Evolutionary conservation across 371 early-diverging fungal species (phyloP), one percentile per base, ranked within the genome.

Genomic region (Basidiobolus meristosporus): DNA sequence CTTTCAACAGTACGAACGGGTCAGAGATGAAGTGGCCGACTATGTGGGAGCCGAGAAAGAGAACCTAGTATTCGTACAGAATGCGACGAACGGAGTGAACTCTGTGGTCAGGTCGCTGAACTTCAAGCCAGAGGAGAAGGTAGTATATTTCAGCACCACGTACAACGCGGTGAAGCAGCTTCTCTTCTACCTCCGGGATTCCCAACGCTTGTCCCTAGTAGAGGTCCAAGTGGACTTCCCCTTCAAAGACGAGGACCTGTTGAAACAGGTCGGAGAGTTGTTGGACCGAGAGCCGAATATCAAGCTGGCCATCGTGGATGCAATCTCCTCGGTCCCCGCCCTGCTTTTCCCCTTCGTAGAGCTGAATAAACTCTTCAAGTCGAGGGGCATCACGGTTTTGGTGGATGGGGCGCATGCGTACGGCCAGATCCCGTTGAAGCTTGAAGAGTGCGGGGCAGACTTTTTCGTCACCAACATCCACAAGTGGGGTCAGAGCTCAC

Each of bases 371-470:
- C 43, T 73, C 20, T 45, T 76, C 5, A 45, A 52, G 14, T 53
- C 63, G 18, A 46, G 69, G 31, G 56, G 56, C 7, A 69, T 79
- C 36, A 43, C 68, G 20, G 63, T 68, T 11, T 44, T 79, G 38
- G 53, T 82, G 2, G 83, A 80, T 47, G 83, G 73, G 19, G 81
- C 81, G 0, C 81, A 82, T 44, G 60, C 67, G 2, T 60, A 77
- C 18, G 79, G 80, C 9, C 79, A 79, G 45, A 62, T 80, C 9
- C 67, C 65, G 4, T 41, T 82, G 15, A 45, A 77, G 42, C 38
- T 82, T 18, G 48, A 52, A 16, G 54, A 45, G 14, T 30, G 59
- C 7, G 54, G 63, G 42, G 59, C 77, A 1, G 83, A 82, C 49
- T 82, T 69, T 48, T 76, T 73, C 38, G 63, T 70, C 10, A 67